Base-by-base conservation (phyloP, 2,329 filamentous ascomycete genomes). In the Pseudocercospora pini-densiflorae region DNA sequence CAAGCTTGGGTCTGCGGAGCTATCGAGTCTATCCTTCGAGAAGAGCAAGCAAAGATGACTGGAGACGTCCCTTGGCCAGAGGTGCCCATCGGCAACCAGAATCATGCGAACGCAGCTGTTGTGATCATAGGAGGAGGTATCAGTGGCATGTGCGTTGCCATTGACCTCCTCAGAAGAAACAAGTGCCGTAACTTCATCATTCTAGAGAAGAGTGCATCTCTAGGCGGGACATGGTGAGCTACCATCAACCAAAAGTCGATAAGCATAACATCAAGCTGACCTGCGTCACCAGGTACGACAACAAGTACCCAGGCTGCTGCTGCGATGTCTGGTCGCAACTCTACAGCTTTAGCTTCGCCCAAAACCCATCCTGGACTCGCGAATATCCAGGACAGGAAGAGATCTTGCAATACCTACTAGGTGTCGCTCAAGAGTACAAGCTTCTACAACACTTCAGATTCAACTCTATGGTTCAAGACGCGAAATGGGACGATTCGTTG, bases 351-450 rank as follows among this genome's bases (percentile, higher is more conserved):
- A 88, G 85, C 5, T 89, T 89, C 70, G 86, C 85, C 40, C 86
- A 87, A 60, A 88, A 88, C 61, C 78, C 85, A 2, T 79, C 84
- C 68, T 88, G 87, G 87, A 83, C 84, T 0, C 78, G 85, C 19
- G 81, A 87, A 62, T 89, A 87, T 70, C 84, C 87, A 0, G 84
- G 85, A 0, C 87, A 89, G 70, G 85, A 88, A 72, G 87, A 89
- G 72, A 87, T 89, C 21, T 78, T 86, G 36, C 80, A 84, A 23
- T 89, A 89, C 69, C 79, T 89, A 1, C 80, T 83, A 55, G 76
- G 77, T 1, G 78, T 87, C 12, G 86, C 86, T 5, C 79, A 84
- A 65, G 84, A 87, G 65, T 85, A 85, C 72, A 76, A 82, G 6
- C 81, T 89, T 0, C 86, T 85, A 73, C 81, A 81, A 61, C 84